Evolutionary conservation across 768 basidiomycete species (phyloP), one percentile per base, ranked within the genome.

Genomic region (Lepiota venenata): DNA sequence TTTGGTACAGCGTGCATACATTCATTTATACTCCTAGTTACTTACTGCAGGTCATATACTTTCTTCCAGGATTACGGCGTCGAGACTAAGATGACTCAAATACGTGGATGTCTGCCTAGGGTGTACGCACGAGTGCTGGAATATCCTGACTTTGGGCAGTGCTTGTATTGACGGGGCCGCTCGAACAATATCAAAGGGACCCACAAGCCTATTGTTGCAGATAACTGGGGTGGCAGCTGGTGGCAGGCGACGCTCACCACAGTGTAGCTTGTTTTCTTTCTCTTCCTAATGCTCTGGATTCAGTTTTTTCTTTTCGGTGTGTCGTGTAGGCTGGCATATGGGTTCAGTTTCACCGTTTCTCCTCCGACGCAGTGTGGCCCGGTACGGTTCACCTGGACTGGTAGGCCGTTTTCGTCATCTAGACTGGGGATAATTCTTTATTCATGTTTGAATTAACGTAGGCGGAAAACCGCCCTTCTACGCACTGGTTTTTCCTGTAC

Each of bases 391-490:
- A 58, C 53, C 11, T 69, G 67, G 67, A 53, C 53, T 57, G 67
- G 67, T 66, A 50, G 16, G 60, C 40, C 16, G 47, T 45, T 16
- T 29, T 22, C 29, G 18, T 7, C 18, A 11, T 38, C 38, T 52
- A 15, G 10, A 11, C 29, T 15, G 35, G 15, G 12, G 11, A 37
- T 7, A 35, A 29, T 25, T 21, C 21, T 25, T 22, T 48, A 32
- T 21, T 47, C 39, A 50, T 18, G 37, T 43, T 35, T 21, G 10
- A 39, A 7, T 37, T 35, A 25, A 25, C 29, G n/a, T 35, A 69
- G 67, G 64, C 10, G 67, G 67, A 3, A 57, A 57, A 21, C 61
- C 63, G 43, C 67, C 67, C 10, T 69, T 65, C 52, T 56, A 49
- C 9, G 59, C 66, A 50, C 55, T 69, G 5, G 52, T 67, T 18